Evolutionary conservation across 306 rosid species (phyloP).

Genomic region (Amphicarpaea edgeworthii): DNA sequence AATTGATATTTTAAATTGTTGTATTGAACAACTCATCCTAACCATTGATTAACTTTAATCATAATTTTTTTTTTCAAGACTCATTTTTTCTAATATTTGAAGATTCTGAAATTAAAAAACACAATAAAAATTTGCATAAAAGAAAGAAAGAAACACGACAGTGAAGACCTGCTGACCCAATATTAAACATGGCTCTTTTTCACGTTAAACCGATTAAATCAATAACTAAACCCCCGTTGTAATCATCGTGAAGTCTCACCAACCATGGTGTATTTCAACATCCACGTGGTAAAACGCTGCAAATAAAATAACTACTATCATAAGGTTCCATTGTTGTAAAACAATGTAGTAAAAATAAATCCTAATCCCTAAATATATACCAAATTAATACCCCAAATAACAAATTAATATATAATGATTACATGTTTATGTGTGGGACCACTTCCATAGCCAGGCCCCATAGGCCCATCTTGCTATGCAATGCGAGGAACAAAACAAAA

Average conservation of each 20-base stretch:
- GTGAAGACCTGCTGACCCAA: not conserved
- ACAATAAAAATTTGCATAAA: not conserved
- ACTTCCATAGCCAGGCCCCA: not conserved
- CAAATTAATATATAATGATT: not conserved
- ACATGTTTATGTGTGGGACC: not conserved
- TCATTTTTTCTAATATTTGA: not conserved
- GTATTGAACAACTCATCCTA: too few relatives aligned
- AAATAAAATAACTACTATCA: not conserved
- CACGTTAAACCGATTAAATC: too few relatives aligned
- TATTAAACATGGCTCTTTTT: too few relatives aligned
- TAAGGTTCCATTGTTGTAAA: not conserved
- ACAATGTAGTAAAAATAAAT: not conserved
- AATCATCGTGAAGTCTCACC: not conserved
- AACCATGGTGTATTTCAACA: not conserved
- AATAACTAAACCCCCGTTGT: too few relatives aligned
- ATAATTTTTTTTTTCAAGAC: too few relatives aligned
- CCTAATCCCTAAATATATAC: not conserved
- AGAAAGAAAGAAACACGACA: not conserved
- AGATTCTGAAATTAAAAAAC: not conserved
- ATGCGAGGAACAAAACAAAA: too few relatives aligned
- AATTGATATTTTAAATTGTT: too few relatives aligned
- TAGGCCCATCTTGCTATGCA: not conserved
- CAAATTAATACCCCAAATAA: not conserved
- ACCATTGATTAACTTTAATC: not conserved
- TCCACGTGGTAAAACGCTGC: too few relatives aligned